A percentile compares a stretch with the other conserved stretches of the same genome.
Conservation (phyloP, 2,329 filamentous ascomycete genomes). For the Aaosphaeria arxii region DNA sequence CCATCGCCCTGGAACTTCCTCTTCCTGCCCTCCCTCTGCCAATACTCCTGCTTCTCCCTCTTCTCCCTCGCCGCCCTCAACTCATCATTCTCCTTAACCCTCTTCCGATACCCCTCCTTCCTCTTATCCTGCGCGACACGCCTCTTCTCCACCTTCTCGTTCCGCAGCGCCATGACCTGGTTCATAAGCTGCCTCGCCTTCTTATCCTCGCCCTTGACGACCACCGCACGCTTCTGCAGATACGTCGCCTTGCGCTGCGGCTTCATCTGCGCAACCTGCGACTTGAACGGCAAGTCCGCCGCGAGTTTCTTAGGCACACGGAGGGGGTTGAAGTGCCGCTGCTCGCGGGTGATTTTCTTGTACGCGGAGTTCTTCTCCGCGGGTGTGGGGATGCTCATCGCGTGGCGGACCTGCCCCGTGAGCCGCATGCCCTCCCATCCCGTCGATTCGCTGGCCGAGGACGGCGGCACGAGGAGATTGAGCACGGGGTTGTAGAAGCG, state of each 20-base stretch:
- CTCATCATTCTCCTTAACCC: conserved; percentile 77
- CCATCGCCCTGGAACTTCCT: conserved; percentile 56
- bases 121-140: conserved; percentile 84
- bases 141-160: conserved; percentile 85
- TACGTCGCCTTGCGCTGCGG: conserved; percentile 81
- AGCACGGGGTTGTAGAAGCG: conserved; percentile 97
- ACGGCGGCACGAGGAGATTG: conserved; percentile 70
- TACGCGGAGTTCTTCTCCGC: conserved; percentile 83
- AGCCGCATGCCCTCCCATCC: conserved; percentile 89
- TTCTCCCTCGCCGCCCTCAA: conserved; percentile 85
- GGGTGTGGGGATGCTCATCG: conserved; percentile 71
- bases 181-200: conserved; percentile 85
- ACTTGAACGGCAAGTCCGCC: conserved; percentile 85
- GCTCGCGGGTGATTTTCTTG: conserved; percentile 56
- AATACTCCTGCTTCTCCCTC: conserved; percentile 88
- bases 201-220: conserved; percentile 82
- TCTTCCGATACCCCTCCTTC: conserved; percentile 74
- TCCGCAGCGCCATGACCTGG: conserved; percentile 85
- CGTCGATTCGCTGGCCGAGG: conserved; percentile 29
- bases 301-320: conserved; percentile 76
- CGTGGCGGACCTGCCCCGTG: conserved; percentile 84
- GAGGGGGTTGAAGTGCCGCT: conserved; percentile 57
- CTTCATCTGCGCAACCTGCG: conserved; percentile 79
- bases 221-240: conserved; percentile 93
- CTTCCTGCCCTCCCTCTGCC: conserved; percentile 86